Evolutionary conservation across 352 stramenopile genomes (phyloP), one percentile per base, ranked within the genome.

Genomic region (Globisporangium camurandrum): DNA sequence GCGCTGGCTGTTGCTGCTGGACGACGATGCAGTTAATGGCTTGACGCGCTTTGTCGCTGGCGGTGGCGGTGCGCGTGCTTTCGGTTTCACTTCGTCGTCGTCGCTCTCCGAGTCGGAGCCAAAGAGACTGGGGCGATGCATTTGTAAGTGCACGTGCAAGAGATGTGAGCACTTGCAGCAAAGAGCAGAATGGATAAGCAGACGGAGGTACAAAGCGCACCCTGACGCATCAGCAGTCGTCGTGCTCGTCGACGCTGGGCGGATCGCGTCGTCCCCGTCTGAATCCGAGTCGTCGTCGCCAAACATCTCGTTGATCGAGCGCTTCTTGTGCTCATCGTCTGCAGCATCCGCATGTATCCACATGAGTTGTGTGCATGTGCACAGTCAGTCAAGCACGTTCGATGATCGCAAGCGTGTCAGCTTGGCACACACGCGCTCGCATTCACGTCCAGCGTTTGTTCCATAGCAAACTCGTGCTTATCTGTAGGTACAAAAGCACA

Each of bases 271-370:
- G 47, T 68, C 71, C 38, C 75, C 71, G 44, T 80, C 75, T 33
- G 77, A 78, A 57, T 89, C 78, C 62, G 75, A 87, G 58, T 86
- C 75, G 52, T 91, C 79, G 46, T 88, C 81, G 33, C 81, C 81
- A 57, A 92, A 92, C 81, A 92, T 92, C 55, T 92, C 81, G 54
- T 88, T 89, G 60, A 92, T 88, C 52, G 73, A 86, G 62, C 73
- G 71, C 67, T 89, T 92, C 68, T 88, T 89, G 52, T 70, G 74
- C 56, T 87, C 77, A 41, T 92, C 74, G 42, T 88, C 74, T 87
- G 57, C 37, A 14, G 17, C n/a, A 41, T 41, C 23, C n/a, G 24
- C 37, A 33, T 37, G n/a, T 17, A 49, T 28, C 4, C 34, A 37
- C 34, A 26, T 5, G 12, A 39, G 33, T 17, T 17, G 33, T 20